Evolutionary conservation across 169 alveolate species (phyloP).

Genomic region (Plasmodium vinckei): DNA sequence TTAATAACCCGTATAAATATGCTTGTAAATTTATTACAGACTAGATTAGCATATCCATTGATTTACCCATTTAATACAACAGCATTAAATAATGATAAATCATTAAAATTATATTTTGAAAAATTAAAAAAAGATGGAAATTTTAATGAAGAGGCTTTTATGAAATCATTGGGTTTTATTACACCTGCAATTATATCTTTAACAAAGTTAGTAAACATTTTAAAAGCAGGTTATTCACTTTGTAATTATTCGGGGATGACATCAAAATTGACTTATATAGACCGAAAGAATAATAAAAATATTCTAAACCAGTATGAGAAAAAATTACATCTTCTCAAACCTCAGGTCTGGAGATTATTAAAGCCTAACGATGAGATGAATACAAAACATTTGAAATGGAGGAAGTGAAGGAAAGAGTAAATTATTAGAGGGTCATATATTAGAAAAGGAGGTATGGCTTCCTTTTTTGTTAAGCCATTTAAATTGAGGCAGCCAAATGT

Average conservation of each 20-base stretch:
- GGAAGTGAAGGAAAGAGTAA: conserved; percentile 58
- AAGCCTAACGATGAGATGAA: conserved; percentile 89
- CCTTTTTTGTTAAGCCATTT: no score
- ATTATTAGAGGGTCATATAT: not conserved
- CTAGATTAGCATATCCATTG: conserved; percentile 82
- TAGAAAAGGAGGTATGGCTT: no score
- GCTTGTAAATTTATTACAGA: conserved; percentile 77
- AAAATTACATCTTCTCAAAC: conserved; percentile 79
- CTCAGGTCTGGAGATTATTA: conserved; percentile 88
- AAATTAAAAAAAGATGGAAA: conserved; percentile 68
- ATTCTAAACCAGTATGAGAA: conserved; percentile 49
- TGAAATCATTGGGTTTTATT: conserved; percentile 65
- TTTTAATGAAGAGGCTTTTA: conserved; percentile 69
- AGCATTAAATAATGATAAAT: conserved; percentile 71
- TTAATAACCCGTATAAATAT: conserved; percentile 76
- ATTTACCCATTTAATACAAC: conserved; percentile 81
- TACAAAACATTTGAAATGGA: conserved; percentile 89
- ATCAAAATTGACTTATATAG: conserved; percentile 31
- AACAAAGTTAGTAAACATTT: conserved; percentile 64
- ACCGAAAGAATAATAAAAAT: conserved; percentile 12
- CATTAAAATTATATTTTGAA: conserved; percentile 49
- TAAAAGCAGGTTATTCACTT: conserved; percentile 75
- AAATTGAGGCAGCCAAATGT: no score
- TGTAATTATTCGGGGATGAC: conserved; percentile 56
- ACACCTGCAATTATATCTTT: conserved; percentile 70